Base-by-base conservation (phyloP, 768 basidiomycete genomes). In the Panaeolus papilionaceus region DNA sequence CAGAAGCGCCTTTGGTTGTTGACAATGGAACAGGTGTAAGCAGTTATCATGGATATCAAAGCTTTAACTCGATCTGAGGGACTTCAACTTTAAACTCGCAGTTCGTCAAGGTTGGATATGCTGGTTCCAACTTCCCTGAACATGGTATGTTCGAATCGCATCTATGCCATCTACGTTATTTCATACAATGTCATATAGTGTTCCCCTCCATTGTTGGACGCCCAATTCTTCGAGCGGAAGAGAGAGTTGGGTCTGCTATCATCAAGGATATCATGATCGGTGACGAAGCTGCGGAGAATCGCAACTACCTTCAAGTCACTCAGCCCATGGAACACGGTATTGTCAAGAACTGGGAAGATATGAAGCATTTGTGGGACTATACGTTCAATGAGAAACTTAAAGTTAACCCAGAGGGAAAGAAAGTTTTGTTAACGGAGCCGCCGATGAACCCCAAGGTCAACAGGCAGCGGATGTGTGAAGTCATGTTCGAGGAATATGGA, bases 241-340 rank as follows among this genome's bases (percentile, higher is more conserved):
- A 99, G 81, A 93, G 97, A 66, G 89, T 96, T 38, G 92, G 94
- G 44, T 84, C 89, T 49, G 85, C 92, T 11, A 80, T 90, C 71
- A 98, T 99, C 86, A 94, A 94, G 76, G 97, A 99, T 79, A 92
- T 98, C 82, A 98, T 99, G 95, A 83, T 98, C 78, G 98, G 98
- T 69, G 97, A 99, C 84, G 94, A 98, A 77, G 98, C 98, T 28
- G 94, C 94, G 14, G 87, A 91, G 79, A 92, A 95, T 79, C 92
- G 98, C 61, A 96, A 94, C 77, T 98, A 93, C 82, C 90, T 99
- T 45, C 96, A 99, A 80, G 86, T 99, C 40, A 94, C 96, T 0
- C 98, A 99, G 75, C 98, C 98, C 1, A 95, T 99, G 94, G 98
- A 99, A 77, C 98, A 99, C 78, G 98, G 98, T 47, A 98, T 99